A percentile compares a stretch with the other conserved stretches of the same genome.
Conservation (phyloP, 177 flowering plant species). For the Tripterygium wilfordii region DNA sequence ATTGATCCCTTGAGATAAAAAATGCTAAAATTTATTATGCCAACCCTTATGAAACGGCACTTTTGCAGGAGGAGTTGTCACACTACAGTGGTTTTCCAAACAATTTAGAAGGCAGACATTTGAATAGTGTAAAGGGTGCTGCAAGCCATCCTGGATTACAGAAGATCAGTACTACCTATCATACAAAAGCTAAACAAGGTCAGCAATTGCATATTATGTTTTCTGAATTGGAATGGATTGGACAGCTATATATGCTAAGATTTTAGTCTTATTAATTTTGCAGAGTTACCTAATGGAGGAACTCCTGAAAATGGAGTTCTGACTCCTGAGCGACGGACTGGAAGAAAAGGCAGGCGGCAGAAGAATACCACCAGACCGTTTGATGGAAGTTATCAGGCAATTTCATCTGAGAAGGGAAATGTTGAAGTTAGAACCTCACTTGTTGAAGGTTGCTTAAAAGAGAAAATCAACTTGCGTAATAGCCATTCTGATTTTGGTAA, state of each 20-base stretch:
- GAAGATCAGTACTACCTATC: no score
- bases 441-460: no score
- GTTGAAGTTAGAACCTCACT: conserved; percentile 23
- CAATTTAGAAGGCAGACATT: conserved; percentile 18
- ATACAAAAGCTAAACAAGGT: conserved; percentile 35
- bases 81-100: conserved; percentile 19
- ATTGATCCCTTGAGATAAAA: neutral
- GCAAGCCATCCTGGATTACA: no score
- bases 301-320: conserved; percentile 30
- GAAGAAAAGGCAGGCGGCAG: conserved; percentile 48
- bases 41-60: neutral
- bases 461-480: no score
- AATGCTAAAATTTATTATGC: no score
- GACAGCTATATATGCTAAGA: neutral
- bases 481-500: no score
- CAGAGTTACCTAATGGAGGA: conserved; percentile 43
- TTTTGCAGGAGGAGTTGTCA: conserved; percentile 21
- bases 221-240: neutral
- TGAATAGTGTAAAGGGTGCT: conserved; percentile 20
- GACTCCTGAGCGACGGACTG: conserved; percentile 31
- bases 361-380: conserved; percentile 33
- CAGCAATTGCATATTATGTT: neutral
- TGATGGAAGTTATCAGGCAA: conserved; percentile 33
- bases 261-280: conserved; percentile 6
- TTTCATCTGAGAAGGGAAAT: conserved; percentile 39